Percentiles rank a stretch among this genome's conserved stretches.
These are phyloP conservation scores for Zalaria sp. DNA, from an alignment of 2,329 filamentous ascomycete species.

Conservation along the genomic window DNA sequence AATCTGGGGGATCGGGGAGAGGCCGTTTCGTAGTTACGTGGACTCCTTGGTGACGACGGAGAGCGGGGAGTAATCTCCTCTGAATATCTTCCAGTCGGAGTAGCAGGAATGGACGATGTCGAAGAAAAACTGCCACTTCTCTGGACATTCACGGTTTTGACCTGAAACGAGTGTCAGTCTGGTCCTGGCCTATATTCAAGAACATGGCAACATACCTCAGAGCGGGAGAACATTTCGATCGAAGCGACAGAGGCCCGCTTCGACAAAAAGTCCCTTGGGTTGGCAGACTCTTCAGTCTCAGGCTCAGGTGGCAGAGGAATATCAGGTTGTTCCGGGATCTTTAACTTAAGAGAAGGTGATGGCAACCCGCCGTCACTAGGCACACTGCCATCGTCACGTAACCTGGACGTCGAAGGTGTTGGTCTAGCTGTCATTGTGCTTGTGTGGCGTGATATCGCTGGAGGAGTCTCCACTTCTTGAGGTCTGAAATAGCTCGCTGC, in stretches of 20 bases:
- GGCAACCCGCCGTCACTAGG: too few species aligned
- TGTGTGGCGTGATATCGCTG: not conserved
- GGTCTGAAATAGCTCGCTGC: constrained; percentile 11
- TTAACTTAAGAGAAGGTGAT: too few species aligned
- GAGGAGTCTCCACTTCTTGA: constrained; percentile 6
- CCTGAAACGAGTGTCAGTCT: not conserved
- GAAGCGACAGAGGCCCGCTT: constrained; percentile 5
- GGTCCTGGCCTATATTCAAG: not conserved
- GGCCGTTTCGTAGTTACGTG: not conserved
- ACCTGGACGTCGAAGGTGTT: too few species aligned
- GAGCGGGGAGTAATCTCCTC: not conserved
- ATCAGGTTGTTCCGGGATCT: too few species aligned
- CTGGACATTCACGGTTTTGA: constrained; percentile 4
- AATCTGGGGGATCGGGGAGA: not conserved
- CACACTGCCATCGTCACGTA: too few species aligned
- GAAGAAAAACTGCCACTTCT: not conserved
- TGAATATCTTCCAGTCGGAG: not conserved
- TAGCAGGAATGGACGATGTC: not conserved
- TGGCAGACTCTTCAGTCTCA: not conserved
- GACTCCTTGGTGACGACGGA: not conserved
- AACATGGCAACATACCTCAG: not conserved
- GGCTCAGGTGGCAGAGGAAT: not conserved
- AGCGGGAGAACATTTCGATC: constrained; percentile 3
- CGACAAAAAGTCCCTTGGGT: not conserved
- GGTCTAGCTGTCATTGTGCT: not conserved